These are phyloP conservation scores for Picea sitchensis DNA, from an alignment of 75 land plant genomes.

Conservation along the genomic window DNA sequence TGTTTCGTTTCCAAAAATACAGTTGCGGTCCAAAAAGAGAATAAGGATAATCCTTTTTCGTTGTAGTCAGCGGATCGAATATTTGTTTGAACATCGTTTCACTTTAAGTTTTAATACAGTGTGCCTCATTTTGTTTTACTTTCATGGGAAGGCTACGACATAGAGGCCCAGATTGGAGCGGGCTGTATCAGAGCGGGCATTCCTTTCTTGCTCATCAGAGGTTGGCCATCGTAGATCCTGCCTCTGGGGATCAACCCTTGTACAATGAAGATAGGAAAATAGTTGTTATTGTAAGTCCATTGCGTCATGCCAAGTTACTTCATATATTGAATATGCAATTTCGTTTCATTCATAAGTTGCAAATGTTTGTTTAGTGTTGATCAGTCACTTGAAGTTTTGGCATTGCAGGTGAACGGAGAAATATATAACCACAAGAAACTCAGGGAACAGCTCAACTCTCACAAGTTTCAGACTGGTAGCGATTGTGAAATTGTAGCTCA, in stretches of 20 bases:
- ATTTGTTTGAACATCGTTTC: not conserved
- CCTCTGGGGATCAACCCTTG: conserved; percentile 98
- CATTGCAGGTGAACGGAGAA: conserved; percentile 87
- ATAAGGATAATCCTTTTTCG: not conserved
- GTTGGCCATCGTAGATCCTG: conserved; percentile 90
- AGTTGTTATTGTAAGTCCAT: conserved; percentile 70
- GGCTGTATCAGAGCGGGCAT: conserved; percentile 56
- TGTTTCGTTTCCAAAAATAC: no score
- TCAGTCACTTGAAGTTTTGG: no score
- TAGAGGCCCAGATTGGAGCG: conserved; percentile 99
- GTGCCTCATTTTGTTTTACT: no score
- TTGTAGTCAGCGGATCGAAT: not conserved
- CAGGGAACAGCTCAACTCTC: conserved; percentile 49
- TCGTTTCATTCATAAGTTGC: no score
- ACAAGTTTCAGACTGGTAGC: conserved; percentile 79
- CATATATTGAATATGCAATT: no score
- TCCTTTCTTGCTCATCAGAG: conserved; percentile 87
- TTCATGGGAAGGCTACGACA: conserved; percentile 62
- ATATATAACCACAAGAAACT: conserved; percentile 90
- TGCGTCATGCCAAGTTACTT: no score
- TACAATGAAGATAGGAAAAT: conserved; percentile 85
- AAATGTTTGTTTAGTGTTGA: no score
- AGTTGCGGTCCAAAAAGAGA: not conserved
- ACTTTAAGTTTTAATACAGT: not conserved
- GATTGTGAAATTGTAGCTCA: conserved; percentile 99